These are phyloP conservation scores for Podosphaera xanthii DNA, from an alignment of 2,329 filamentous ascomycete species.

Conservation along the genomic window DNA sequence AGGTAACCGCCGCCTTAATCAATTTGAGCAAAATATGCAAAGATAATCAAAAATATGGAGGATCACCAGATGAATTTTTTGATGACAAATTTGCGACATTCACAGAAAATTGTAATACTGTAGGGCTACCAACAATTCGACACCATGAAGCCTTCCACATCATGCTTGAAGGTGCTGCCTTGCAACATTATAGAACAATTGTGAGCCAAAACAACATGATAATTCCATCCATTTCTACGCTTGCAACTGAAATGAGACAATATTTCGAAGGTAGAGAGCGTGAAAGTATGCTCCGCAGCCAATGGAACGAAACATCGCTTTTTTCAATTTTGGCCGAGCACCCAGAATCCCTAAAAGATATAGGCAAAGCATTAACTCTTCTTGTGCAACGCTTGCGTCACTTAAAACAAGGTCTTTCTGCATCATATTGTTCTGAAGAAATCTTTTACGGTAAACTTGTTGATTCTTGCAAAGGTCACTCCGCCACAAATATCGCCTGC, in stretches of 20 bases:
- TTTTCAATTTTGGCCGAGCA: neutral
- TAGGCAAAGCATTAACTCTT: neutral
- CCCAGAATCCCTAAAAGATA: neutral
- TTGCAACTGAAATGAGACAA: neutral
- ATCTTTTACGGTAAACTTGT: neutral
- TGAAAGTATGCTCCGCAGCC: neutral
- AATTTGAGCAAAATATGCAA: neutral
- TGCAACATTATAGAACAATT: neutral
- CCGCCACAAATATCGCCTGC: neutral
- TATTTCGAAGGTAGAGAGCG: neutral
- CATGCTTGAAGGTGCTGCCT: neutral
- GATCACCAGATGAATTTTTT: neutral
- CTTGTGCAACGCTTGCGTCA: neutral
- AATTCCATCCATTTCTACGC: neutral
- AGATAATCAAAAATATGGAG: neutral
- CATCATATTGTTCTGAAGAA: neutral
- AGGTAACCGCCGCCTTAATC: neutral
- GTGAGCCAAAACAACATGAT: neutral
- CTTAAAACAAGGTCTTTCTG: neutral
- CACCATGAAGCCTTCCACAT: neutral
- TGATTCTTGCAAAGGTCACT: neutral
- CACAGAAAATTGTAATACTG: neutral
- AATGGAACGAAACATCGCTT: neutral
- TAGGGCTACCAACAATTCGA: neutral
- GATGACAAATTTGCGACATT: neutral